phyloP scores from a whole-genome alignment of 2,329 filamentous ascomycete species.

The Ophiostoma pallidulum region DNA sequence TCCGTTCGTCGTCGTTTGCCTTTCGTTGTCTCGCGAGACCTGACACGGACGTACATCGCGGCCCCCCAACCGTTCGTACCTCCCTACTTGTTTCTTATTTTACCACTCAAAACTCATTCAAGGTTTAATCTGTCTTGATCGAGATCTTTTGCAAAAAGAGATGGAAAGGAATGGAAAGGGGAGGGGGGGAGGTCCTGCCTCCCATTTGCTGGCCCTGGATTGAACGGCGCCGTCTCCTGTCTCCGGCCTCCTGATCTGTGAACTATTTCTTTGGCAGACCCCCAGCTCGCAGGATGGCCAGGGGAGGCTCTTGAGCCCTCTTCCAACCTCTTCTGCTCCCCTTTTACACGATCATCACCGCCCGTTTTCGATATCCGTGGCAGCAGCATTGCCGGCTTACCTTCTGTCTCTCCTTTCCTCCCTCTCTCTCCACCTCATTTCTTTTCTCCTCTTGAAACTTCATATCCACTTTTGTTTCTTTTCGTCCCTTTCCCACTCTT shows the following conservation, averaged over 20 bases:
- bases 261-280: slow-evolving; percentile 4
- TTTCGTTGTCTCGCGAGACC: not conserved
- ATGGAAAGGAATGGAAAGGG: not conserved
- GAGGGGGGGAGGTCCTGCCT: too few relatives aligned
- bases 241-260: not conserved
- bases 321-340: not conserved
- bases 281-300: not conserved
- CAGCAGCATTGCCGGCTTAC: too few relatives aligned
- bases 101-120: too few relatives aligned
- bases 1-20: not conserved
- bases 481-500: not conserved
- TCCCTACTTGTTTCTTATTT: slow-evolving; percentile 2
- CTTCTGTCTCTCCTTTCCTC: too few relatives aligned
- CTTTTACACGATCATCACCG: too few relatives aligned
- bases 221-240: not conserved
- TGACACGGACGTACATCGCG: not conserved
- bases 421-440: not conserved
- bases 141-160: not conserved
- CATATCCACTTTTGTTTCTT: not conserved
- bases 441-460: not conserved
- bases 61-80: not conserved
- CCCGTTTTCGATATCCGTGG: not conserved
- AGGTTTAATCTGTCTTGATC: too few relatives aligned
- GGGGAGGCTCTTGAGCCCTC: not conserved
- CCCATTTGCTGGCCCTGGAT: not conserved